These are phyloP conservation scores for Sequoia sempervirens DNA, from an alignment of 75 land plant species.

Conservation along the genomic window DNA sequence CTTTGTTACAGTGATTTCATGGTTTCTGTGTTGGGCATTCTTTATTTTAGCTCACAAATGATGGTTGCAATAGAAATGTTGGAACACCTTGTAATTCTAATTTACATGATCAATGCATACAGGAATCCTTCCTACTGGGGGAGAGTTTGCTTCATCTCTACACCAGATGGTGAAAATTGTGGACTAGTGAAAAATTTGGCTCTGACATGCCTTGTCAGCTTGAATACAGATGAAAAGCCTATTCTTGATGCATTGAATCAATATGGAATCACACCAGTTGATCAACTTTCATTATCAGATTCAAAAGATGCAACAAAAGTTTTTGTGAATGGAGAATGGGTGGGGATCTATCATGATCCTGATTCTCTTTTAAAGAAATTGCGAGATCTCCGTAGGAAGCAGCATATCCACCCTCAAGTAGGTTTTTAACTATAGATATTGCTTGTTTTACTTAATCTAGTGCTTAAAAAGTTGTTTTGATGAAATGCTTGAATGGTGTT, in stretches of 20 bases:
- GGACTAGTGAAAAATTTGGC: slow-evolving; percentile 92
- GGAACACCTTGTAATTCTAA: neutral
- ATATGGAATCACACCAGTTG: slow-evolving; percentile 49
- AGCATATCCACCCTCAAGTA: slow-evolving; percentile 40
- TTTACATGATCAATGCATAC: slow-evolving; percentile 7
- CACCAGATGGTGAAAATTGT: slow-evolving; percentile 92
- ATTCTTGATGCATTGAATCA: slow-evolving; percentile 30
- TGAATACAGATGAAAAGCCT: slow-evolving; percentile 20
- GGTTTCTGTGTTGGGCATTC: neutral
- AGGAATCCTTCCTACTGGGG: slow-evolving; percentile 85
- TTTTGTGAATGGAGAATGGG: slow-evolving; percentile 84
- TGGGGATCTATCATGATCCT: slow-evolving; percentile 55
- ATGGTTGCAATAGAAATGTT: neutral
- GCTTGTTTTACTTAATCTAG: neutral
- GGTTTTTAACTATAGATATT: neutral
- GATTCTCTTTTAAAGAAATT: slow-evolving; percentile 29
- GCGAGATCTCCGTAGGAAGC: slow-evolving; percentile 42
- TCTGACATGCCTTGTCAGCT: slow-evolving; percentile 61
- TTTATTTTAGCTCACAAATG: neutral
- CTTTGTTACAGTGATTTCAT: neutral
- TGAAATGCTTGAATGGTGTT: neutral
- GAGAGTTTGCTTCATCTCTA: slow-evolving; percentile 80
- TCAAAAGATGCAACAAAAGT: slow-evolving; percentile 41
- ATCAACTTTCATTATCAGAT: slow-evolving; percentile 20
- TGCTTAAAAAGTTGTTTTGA: neutral